A percentile compares a stretch with the other conserved stretches of the same genome.
These are phyloP conservation scores for Globisporangium cylindrosporum DNA, from an alignment of 352 stramenopile species.

Conservation along the genomic window DNA sequence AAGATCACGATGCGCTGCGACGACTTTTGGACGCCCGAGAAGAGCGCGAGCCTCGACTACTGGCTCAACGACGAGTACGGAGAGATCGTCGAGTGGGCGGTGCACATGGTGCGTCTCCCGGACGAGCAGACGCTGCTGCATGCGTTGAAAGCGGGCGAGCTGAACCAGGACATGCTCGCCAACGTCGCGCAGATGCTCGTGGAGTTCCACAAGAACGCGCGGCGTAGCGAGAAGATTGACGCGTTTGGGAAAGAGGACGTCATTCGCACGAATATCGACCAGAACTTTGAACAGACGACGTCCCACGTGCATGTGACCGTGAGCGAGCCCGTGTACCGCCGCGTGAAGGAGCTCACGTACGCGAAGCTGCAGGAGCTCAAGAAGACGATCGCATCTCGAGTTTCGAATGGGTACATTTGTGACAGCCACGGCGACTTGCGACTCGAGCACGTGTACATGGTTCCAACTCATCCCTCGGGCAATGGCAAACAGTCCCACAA, in stretches of 20 bases:
- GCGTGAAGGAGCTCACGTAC: conserved; percentile 56
- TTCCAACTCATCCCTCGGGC: conserved; percentile 14
- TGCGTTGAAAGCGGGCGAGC: conserved; percentile 25
- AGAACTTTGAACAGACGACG: conserved; percentile 68
- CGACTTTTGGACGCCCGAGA: conserved; percentile 66
- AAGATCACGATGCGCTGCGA: conserved; percentile 55
- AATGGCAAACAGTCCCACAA: conserved; percentile 3
- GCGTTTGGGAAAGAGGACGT: conserved; percentile 49
- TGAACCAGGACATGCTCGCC: conserved; percentile 36
- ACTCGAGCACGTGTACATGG: conserved; percentile 63
- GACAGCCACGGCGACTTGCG: conserved; percentile 68
- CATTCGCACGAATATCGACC: conserved; percentile 60
- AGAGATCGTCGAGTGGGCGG: conserved; percentile 76
- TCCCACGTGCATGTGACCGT: conserved; percentile 48
- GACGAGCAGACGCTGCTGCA: conserved; percentile 52
- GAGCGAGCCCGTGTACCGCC: conserved; percentile 40
- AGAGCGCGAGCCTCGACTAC: conserved; percentile 55
- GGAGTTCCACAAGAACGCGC: conserved; percentile 52
- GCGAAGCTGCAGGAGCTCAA: conserved; percentile 39
- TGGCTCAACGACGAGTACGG: conserved; percentile 64
- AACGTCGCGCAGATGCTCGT: conserved; percentile 48
- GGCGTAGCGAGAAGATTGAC: conserved; percentile 53
- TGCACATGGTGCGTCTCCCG: conserved; percentile 65
- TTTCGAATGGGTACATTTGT: conserved; percentile 60
- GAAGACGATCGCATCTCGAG: conserved; percentile 34